Evolutionary conservation across 1,284 basidiomycete species (phyloP), one percentile per base, ranked within the genome.

Genomic region (Fistulinella cinereoalba): DNA sequence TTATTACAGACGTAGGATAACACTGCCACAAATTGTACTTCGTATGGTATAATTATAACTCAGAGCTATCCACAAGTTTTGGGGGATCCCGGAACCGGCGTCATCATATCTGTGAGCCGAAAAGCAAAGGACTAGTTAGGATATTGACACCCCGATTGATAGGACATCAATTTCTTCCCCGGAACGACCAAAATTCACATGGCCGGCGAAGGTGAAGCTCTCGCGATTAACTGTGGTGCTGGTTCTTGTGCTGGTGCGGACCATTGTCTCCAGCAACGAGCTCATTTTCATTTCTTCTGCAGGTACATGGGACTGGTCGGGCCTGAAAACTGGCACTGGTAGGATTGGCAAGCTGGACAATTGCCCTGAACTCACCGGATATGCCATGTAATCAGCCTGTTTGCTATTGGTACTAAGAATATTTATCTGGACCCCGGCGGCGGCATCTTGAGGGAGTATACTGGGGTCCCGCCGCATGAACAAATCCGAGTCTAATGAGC

Each of bases 231-330:
- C 55, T 79, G 78, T 48, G 77, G 76, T 12, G 24, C 31, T 1
- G 69, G 66, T 22, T 62, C 73, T 16, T 78, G 77, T 56, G 58
- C 46, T 47, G 75, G 75, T 73, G 52, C 23, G 53, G 11, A 12
- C 23, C 7, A 31, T 27, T 21, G 12, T 29, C 37, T 29, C 11
- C n/a, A n/a, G n/a, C n/a, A n/a, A n/a, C n/a, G n/a, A n/a, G n/a
- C n/a, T n/a, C n/a, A n/a, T n/a, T n/a, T n/a, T n/a, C n/a, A n/a
- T n/a, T n/a, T n/a, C n/a, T 27, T 46, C 16, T 40, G n/a, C 34
- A 67, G 79, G 78, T 6, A 66, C 62, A 1, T 82, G 80, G 79
- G 61, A 79, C 54, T 83, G 78, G 75, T 62, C 70, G 8, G 62
- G 60, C 23, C 67, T 83, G 40, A 60, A 67, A 42, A 69, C 72